Conservation (phyloP, 2,329 filamentous ascomycete species). For the Plectosphaerella cucumerina region DNA sequence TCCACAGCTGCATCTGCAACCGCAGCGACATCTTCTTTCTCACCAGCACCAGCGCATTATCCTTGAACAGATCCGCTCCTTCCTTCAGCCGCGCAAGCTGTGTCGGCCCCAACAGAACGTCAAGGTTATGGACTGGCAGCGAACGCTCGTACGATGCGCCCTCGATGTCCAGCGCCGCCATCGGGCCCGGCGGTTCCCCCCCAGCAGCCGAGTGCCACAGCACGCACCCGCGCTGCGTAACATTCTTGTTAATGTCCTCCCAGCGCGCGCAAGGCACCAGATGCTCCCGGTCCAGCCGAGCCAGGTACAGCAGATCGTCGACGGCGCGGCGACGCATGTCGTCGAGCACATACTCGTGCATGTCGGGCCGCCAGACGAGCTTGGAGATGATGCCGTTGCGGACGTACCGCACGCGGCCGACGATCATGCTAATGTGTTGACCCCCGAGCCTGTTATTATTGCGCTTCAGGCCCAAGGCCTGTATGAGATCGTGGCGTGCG, state of each 20-base stretch:
- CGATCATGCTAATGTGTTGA: neutral
- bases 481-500: conserved; percentile 1
- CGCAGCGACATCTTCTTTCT: conserved; percentile 28
- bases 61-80: conserved; percentile 5
- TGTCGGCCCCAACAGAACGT: conserved; percentile 44
- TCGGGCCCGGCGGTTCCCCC: neutral
- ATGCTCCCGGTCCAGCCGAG: conserved; percentile 20
- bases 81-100: conserved; percentile 31
- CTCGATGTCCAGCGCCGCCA: conserved; percentile 28
- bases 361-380: conserved; percentile 38
- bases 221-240: conserved; percentile 39
- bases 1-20: conserved; percentile 52
- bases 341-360: conserved; percentile 48
- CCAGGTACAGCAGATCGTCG: conserved; percentile 39
- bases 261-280: conserved; percentile 38
- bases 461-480: neutral
- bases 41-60: conserved; percentile 35
- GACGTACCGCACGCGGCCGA: conserved; percentile 2
- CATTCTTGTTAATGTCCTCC: conserved; percentile 32
- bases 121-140: conserved; percentile 50
- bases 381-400: conserved; percentile 20
- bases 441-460: neutral
- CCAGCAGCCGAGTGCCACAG: conserved; percentile 29
- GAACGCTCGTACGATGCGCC: conserved; percentile 26
- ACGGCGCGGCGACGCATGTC: conserved; percentile 44